Percentiles rank a stretch among this genome's conserved stretches.
Evolutionary conservation across 441 rosid genomes (phyloP).

Genomic region (Erysimum pusillum): DNA sequence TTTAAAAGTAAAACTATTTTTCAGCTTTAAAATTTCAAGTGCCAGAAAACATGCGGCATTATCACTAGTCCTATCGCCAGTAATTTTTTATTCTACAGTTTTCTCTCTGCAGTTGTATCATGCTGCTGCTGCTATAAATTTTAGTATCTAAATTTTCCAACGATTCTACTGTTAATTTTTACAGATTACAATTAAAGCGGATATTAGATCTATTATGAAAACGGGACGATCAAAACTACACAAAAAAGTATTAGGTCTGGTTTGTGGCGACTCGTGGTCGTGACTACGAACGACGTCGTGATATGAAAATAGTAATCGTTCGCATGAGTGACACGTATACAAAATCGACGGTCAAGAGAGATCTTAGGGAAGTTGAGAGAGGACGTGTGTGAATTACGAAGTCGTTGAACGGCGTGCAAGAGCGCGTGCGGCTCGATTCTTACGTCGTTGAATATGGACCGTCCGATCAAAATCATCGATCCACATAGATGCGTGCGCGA

Average conservation of each 20-base stretch:
- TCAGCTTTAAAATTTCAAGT: no score
- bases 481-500: constrained; percentile 52
- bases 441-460: constrained; percentile 48
- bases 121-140: no score
- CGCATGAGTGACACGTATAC: constrained; percentile 38
- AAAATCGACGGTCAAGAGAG: constrained; percentile 46
- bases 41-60: no score
- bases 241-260: not conserved
- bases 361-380: constrained; percentile 47
- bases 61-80: no score
- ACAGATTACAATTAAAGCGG: not conserved
- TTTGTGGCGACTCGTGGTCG: constrained; percentile 43
- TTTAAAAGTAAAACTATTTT: no score
- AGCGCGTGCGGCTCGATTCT: constrained; percentile 68
- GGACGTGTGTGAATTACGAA: constrained; percentile 60
- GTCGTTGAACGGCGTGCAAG: constrained; percentile 53
- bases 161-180: not conserved
- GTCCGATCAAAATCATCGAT: constrained; percentile 54
- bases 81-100: no score
- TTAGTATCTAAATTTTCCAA: no score
- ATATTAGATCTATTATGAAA: not conserved
- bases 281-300: constrained; percentile 34
- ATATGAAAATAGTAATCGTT: not conserved
- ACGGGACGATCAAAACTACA: no score
- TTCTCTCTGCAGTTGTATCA: no score